A percentile compares a stretch with the other conserved stretches of the same genome.
Conservation (phyloP, 768 basidiomycete species). For the Naganishia vaughanmartiniae region DNA sequence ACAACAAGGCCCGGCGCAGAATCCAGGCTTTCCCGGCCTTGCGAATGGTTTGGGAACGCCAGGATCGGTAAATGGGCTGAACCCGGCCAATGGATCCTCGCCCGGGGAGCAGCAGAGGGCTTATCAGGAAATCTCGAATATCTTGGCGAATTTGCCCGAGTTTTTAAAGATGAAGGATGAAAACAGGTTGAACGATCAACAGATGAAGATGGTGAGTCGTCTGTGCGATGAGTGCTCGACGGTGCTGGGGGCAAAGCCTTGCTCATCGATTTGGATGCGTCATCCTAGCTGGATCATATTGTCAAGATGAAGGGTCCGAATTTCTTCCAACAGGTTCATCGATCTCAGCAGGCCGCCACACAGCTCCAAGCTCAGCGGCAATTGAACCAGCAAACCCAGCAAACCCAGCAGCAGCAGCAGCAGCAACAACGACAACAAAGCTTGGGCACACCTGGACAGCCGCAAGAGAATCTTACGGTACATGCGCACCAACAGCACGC, state of each 20-base stretch:
- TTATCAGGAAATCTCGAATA: constrained; percentile 17
- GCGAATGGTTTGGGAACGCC: background rate
- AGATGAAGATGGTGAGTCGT: constrained; percentile 14
- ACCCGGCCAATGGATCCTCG: background rate
- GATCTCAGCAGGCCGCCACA: background rate
- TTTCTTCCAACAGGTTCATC: background rate
- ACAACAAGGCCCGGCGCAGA: background rate
- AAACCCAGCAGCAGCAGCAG: constrained; percentile 19
- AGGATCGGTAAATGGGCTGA: constrained; percentile 3
- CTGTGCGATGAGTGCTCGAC: background rate
- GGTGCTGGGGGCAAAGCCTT: no score
- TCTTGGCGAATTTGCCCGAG: constrained; percentile 24
- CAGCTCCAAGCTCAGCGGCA: constrained; percentile 24
- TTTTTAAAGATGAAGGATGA: constrained; percentile 31
- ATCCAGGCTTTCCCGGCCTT: background rate
- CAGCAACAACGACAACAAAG: constrained; percentile 23
- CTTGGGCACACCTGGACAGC: background rate
- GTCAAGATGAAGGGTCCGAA: constrained; percentile 22
- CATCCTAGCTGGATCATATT: constrained; percentile 20
- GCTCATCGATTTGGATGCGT: background rate
- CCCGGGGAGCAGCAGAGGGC: background rate
- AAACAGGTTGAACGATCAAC: constrained; percentile 15
- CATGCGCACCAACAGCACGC: constrained; percentile 19
- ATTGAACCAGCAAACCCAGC: constrained; percentile 17
- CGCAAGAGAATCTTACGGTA: constrained; percentile 11